Evolutionary conservation across 2,329 filamentous ascomycete species (phyloP).

Genomic region (Paraconiothyrium sp.): DNA sequence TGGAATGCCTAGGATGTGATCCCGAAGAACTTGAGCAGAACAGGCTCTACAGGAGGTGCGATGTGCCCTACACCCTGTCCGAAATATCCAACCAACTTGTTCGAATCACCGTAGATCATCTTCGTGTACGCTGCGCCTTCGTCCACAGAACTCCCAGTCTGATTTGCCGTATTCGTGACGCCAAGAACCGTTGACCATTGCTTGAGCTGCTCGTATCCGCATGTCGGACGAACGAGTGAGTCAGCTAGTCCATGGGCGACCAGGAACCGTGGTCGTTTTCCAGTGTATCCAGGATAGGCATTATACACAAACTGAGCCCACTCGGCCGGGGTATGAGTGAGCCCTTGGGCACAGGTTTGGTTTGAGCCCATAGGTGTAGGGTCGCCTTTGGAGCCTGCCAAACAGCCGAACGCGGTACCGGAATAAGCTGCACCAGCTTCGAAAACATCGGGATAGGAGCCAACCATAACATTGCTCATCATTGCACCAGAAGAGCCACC

Average conservation of each 20-base stretch:
- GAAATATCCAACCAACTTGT: constrained; percentile 30
- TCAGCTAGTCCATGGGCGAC: constrained; percentile 48
- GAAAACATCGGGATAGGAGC: constrained; percentile 40
- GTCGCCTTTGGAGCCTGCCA: constrained; percentile 25
- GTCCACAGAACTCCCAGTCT: constrained; percentile 22
- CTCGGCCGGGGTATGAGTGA: constrained; percentile 45
- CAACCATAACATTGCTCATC: constrained; percentile 46
- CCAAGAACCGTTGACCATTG: constrained; percentile 29
- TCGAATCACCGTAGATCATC: constrained; percentile 28
- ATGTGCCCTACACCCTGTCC: constrained; percentile 30
- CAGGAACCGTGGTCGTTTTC: constrained; percentile 44
- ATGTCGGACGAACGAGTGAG: constrained; percentile 35
- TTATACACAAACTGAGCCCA: constrained; percentile 24
- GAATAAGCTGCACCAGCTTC: constrained; percentile 38
- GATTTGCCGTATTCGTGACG: constrained; percentile 20
- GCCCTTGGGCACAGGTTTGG: constrained; percentile 65
- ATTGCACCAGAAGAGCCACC: constrained; percentile 41
- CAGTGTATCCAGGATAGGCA: constrained; percentile 47
- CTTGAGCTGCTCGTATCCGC: constrained; percentile 29
- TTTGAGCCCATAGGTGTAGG: constrained; percentile 23
- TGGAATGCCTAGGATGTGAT: not conserved
- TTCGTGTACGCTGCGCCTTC: constrained; percentile 26
- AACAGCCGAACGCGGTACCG: constrained; percentile 40
- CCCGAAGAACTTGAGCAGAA: constrained; percentile 31
- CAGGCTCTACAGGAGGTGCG: constrained; percentile 21